Evolutionary conservation across 331 rosid species (phyloP).

Genomic region (Saraca asoca): DNA sequence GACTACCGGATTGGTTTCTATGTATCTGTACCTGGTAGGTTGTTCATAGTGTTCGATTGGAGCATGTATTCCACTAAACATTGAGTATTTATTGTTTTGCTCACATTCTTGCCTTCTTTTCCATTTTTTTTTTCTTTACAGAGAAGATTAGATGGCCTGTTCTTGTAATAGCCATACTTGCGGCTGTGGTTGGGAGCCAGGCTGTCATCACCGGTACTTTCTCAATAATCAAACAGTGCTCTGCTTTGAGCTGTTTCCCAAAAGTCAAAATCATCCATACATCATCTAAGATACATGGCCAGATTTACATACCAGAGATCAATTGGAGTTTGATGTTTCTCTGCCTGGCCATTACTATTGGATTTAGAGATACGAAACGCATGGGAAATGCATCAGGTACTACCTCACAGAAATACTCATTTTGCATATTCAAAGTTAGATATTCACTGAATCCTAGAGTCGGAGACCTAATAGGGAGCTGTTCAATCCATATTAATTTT

Average conservation of each 20-base stretch:
- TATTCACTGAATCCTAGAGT: neutral
- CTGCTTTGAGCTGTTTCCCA: constrained; percentile 87
- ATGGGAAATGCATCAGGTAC: constrained; percentile 97
- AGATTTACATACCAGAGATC: constrained; percentile 92
- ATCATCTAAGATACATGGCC: constrained; percentile 86
- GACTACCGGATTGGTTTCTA: constrained; percentile 84
- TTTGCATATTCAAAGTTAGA: neutral
- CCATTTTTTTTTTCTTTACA: constrained; percentile 26
- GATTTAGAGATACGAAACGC: constrained; percentile 90
- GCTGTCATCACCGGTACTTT: constrained; percentile 95
- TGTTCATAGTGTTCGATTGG: constrained; percentile 22
- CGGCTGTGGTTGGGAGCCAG: constrained; percentile 98
- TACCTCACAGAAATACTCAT: constrained; percentile 11
- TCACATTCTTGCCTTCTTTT: constrained; percentile 12
- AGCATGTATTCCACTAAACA: neutral
- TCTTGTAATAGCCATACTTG: constrained; percentile 92
- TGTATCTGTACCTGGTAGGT: constrained; percentile 92
- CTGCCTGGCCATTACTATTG: constrained; percentile 83
- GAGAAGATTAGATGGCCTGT: constrained; percentile 94
- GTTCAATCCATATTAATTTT: constrained; percentile 4
- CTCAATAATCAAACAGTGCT: constrained; percentile 94
- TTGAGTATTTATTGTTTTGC: constrained; percentile 24
- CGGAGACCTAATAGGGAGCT: neutral
- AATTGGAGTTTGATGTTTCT: constrained; percentile 92
- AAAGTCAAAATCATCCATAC: constrained; percentile 85